Base-by-base conservation (phyloP, 345 rosid species). In the Aquilaria sinensis region DNA sequence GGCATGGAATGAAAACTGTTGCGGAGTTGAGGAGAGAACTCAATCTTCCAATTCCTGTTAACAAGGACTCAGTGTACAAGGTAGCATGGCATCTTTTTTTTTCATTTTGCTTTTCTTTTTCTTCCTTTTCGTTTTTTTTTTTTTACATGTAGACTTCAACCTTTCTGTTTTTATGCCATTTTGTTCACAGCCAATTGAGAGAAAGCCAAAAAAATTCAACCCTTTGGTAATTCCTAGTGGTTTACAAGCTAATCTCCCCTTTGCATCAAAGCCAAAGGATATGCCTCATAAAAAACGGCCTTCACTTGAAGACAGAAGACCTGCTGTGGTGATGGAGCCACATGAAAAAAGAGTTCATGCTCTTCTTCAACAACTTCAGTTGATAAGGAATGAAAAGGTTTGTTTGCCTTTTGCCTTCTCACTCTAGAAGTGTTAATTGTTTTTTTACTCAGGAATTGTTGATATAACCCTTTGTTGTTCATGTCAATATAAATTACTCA, bases 1-100 rank as follows among this genome's bases (percentile, higher is more conserved):
- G 97, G 97, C 80, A 74, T 72, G 97, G 98, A 54, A 93, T 93
- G 98, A 93, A 86, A 85, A 84, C 97, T 23, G 64, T 93, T 14
- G 81, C 90, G 2, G 83, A 93, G 72, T 82, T 90, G 75, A 84
- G 92, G 71, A 88, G 85, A 58, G 96, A 93, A 61, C 66, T 79
- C 23, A 75, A 77, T 72, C 70, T 88, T 68, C 76, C 93, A 31
- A 46, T 86, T 73, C 96, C 96, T 16, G 82, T 86, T 54, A 90
- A 86, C 70, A 90, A 82, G 81, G 97, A 94, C 70, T 88, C 96
- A 2, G 74, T 81, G 29, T 94, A 90, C 86, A 88, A 86, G 95
- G 97, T 88, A 37, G 2, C 43, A 37, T 52, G 68, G 9, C 0
- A 12, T n/a, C 9, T 46, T 15, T 16, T 31, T 54, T 15, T 7